phyloP scores from a whole-genome alignment of 129 eudicot species.

The Daucus carota region DH1_v3.0 NC_030381.2:36354001-36354500 shows the following conservation, averaged over 20 bases:
- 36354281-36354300: neutral
- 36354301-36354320: neutral
- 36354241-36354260: neutral
- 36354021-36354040: neutral
- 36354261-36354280: neutral
- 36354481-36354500: slow-evolving; percentile 48
- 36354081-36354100: neutral
- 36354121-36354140: neutral
- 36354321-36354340: neutral
- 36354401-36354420: too few species aligned
- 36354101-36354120: neutral
- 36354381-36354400: neutral
- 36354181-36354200: neutral
- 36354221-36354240: neutral
- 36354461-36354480: slow-evolving; percentile 65
- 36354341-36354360: neutral
- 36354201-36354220: neutral
- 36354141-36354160: neutral
- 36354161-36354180: neutral
- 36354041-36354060: neutral
- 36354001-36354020: neutral
- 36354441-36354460: slow-evolving; percentile 81
- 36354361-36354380: neutral
- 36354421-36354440: slow-evolving; percentile 13
- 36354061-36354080: neutral